phyloP scores from a whole-genome alignment of 352 stramenopile species.

The Phytophthora uliginosa region DNA sequence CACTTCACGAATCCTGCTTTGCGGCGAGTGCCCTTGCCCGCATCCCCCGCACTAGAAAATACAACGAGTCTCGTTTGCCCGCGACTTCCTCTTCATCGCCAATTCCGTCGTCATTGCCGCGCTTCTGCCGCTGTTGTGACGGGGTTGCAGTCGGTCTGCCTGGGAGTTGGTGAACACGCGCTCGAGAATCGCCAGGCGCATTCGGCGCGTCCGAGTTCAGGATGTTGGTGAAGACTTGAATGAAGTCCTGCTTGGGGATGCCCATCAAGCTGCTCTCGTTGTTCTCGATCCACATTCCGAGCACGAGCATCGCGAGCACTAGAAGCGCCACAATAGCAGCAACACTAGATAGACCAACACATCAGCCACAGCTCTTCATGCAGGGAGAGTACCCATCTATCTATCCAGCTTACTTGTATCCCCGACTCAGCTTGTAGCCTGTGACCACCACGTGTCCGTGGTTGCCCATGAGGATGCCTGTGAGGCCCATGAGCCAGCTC shows the following conservation, averaged over 20 bases:
- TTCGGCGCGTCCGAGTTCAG: conserved; percentile 50
- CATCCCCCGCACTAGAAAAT: conserved; percentile 77
- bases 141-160: not conserved
- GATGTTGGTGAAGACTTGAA: conserved; percentile 75
- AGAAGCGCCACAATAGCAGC: conserved; percentile 59
- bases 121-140: not conserved
- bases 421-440: conserved; percentile 52
- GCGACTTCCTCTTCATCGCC: conserved; percentile 39
- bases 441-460: conserved; percentile 63
- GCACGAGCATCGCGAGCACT: conserved; percentile 58
- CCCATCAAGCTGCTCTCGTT: conserved; percentile 76
- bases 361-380: not conserved
- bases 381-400: not conserved
- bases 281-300: conserved; percentile 80
- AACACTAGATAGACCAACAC: conserved; percentile 27
- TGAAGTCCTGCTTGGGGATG: conserved; percentile 70
- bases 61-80: conserved; percentile 83
- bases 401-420: conserved; percentile 50
- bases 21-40: conserved; percentile 35
- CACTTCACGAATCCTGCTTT: conserved; percentile 10
- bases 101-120: conserved; percentile 9
- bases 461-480: conserved; percentile 65
- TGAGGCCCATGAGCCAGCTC: conserved; percentile 70
- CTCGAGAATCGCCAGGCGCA: not conserved
- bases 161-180: conserved; percentile 23